Percentiles rank a stretch among this genome's conserved stretches.
Conservation (phyloP, 306 rosid genomes). For the Vigna hirtella region DNA sequence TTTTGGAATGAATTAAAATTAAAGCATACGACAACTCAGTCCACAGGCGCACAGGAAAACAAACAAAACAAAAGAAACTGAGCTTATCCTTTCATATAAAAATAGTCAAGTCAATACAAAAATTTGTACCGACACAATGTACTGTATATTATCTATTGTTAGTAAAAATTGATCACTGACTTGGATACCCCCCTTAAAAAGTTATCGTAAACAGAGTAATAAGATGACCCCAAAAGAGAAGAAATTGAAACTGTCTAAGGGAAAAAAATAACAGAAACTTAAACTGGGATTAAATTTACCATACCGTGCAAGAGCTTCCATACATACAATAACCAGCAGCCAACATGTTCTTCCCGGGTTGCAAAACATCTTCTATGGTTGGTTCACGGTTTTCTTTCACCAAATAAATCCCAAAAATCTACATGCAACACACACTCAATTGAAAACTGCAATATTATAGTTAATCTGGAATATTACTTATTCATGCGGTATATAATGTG, state of each 20-base stretch:
- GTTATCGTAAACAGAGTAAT: not conserved
- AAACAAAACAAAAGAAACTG: not conserved
- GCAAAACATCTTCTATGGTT: slow-evolving; percentile 70
- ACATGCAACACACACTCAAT: slow-evolving; percentile 38
- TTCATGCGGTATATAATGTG: too few species aligned
- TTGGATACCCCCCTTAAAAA: not conserved
- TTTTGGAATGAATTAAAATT: slow-evolving; percentile 21
- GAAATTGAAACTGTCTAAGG: not conserved
- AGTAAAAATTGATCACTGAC: slow-evolving; percentile 5
- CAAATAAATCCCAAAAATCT: slow-evolving; percentile 86
- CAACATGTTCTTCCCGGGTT: slow-evolving; percentile 84
- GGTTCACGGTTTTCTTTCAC: slow-evolving; percentile 65
- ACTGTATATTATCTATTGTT: not conserved
- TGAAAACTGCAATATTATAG: slow-evolving; percentile 36
- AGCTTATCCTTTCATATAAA: not conserved
- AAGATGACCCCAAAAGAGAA: not conserved
- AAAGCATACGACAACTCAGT: not conserved
- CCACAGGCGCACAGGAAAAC: not conserved
- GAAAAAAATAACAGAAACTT: not conserved
- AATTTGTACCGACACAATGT: not conserved
- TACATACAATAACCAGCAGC: slow-evolving; percentile 98
- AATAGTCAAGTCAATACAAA: not conserved
- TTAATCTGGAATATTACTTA: slow-evolving; percentile 17
- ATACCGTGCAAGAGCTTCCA: slow-evolving; percentile 95
- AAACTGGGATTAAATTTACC: not conserved